These are phyloP conservation scores for Alternaria postmessia DNA, from an alignment of 2,329 filamentous ascomycete species.

Conservation along the genomic window DNA sequence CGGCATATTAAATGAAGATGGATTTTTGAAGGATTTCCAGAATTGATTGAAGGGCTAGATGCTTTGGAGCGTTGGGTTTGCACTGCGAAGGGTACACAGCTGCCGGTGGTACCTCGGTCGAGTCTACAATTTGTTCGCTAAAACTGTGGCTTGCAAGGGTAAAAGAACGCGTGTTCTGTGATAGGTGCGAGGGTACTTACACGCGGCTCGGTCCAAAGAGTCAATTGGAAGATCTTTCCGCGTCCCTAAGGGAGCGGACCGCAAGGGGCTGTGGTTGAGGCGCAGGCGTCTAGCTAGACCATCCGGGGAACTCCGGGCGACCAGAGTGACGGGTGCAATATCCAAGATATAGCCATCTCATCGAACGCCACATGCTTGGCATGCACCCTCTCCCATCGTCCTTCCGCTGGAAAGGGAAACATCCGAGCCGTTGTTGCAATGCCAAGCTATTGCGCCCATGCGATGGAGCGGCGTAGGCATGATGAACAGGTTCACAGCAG, in stretches of 20 bases:
- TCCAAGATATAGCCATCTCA: not conserved
- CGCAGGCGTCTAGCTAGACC: not conserved
- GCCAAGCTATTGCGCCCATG: not conserved
- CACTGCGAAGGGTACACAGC: not conserved
- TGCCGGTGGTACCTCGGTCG: not conserved
- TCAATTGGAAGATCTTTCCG: not conserved
- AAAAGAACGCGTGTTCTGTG: not conserved
- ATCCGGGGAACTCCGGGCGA: not conserved
- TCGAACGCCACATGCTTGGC: not conserved
- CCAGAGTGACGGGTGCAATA: not conserved
- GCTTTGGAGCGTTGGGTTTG: not conserved
- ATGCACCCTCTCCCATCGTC: not conserved
- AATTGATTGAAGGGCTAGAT: not conserved
- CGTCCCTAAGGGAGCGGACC: not conserved
- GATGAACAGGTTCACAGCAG: not conserved
- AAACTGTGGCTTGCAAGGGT: not conserved
- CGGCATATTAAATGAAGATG: not conserved
- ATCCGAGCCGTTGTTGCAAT: constrained; percentile 8
- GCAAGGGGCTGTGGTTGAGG: not conserved
- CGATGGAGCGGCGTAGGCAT: not conserved
- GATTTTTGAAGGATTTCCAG: not conserved
- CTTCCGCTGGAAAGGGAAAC: not conserved
- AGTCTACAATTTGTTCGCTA: not conserved
- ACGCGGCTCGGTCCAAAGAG: not conserved
- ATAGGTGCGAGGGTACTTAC: not conserved